Percentiles rank a stretch among this genome's conserved stretches.
Evolutionary conservation across 495 filamentous ascomycete genomes (phyloP).

Genomic region (Trichoderma reesei): DNA sequence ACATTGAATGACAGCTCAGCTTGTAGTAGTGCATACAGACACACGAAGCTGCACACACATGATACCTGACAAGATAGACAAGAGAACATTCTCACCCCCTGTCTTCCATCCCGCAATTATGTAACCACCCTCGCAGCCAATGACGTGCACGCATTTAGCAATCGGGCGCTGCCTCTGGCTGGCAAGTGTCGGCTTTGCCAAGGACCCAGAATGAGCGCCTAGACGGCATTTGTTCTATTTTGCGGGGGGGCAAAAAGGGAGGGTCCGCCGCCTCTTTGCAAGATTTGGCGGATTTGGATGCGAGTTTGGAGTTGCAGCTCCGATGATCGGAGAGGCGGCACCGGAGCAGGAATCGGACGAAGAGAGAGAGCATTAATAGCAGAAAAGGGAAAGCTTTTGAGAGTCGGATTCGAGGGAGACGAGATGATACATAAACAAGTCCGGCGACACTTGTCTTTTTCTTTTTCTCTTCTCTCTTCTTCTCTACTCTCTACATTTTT

Average conservation of each 20-base stretch:
- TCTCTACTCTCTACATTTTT: not conserved
- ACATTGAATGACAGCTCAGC: too few relatives aligned
- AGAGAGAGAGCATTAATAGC: too few relatives aligned
- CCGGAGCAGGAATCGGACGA: too few relatives aligned
- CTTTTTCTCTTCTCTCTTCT: slow-evolving; percentile 14
- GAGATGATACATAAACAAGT: too few relatives aligned
- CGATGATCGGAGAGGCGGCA: slow-evolving; percentile 21
- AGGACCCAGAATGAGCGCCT: not conserved
- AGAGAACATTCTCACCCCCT: not conserved
- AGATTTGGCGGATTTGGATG: too few relatives aligned
- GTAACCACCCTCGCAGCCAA: not conserved
- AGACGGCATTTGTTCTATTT: not conserved
- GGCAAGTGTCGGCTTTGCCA: not conserved
- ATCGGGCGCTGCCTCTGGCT: not conserved
- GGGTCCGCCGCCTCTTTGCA: too few relatives aligned
- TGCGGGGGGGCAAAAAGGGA: not conserved
- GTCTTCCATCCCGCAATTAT: not conserved
- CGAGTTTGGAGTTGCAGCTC: too few relatives aligned
- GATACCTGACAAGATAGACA: not conserved
- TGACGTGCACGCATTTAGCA: not conserved
- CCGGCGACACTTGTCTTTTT: too few relatives aligned
- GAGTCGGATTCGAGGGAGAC: too few relatives aligned
- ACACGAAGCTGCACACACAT: too few relatives aligned
- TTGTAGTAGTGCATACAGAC: too few relatives aligned
- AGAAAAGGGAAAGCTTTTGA: too few relatives aligned